Evolutionary conservation across 164 flowering plant species (phyloP), one percentile per base, ranked within the genome.

Genomic region (Nymphaea colorata): DNA sequence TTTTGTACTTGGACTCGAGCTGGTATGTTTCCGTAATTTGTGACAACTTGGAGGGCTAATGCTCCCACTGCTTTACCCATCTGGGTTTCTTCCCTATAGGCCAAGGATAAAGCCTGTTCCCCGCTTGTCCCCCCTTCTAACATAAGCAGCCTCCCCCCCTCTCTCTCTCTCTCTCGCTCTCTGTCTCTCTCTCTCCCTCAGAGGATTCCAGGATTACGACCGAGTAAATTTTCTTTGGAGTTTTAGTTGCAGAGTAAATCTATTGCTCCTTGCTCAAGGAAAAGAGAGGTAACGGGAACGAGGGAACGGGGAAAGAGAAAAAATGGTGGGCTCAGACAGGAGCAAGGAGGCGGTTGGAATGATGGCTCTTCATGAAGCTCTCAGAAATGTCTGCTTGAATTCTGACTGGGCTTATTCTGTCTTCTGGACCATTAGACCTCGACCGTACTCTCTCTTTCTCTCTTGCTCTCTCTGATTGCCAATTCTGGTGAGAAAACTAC

Each of bases 361-460:
- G 97, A 87, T 89, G 93, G 97, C 93, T 74, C 93, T 89, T 83
- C 96, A 89, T 74, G 96, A 89, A 79, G 89, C 97, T 73, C 97
- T 91, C 61, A 81, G 91, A 82, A 84, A 76, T 71, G 87, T 87
- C 79, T 89, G 96, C 81, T 84, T 89, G 70, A 85, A 81, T 80
- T 78, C 98, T 62, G 97, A 93, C 80, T 93, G 98, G 98, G 88
- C 70, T 67, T 72, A 72, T 67, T 72, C 74, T 14, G 74, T 72
- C 59, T 72, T 72, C 70, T 72, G 74, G 74, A 72, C 74, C 67
- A 72, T 72, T 67, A 51, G 74, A n/a, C 74, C 74, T 67, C 74
- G 74, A 66, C 74, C 74, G 74, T 72, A 43, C 6, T 66, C 41
- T 61, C 64, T 36, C 11, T 61, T 5, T 61, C 64, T 61, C 41